phyloP scores from a whole-genome alignment of 768 basidiomycete genomes.

The Leucocoprinus sp. region DNA sequence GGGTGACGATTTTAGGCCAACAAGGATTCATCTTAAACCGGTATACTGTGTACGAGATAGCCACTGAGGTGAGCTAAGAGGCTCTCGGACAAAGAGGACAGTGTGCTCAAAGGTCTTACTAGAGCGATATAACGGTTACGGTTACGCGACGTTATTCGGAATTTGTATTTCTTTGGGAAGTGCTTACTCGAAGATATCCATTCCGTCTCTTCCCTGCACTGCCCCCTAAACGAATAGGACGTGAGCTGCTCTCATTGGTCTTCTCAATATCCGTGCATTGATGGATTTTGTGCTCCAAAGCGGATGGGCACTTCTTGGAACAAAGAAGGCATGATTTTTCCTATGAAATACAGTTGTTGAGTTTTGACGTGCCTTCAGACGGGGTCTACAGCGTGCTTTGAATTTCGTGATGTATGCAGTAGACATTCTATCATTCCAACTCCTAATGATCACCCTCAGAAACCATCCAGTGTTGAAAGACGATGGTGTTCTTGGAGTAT shows the following conservation, averaged over 20 bases:
- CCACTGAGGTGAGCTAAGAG: slow-evolving; percentile 55
- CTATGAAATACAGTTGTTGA: background rate
- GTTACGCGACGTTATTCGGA: slow-evolving; percentile 89
- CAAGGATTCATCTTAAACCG: slow-evolving; percentile 90
- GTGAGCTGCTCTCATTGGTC: slow-evolving; percentile 36
- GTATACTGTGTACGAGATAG: slow-evolving; percentile 77
- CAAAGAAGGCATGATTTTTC: slow-evolving; percentile 56
- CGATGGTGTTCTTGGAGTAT: slow-evolving; percentile 74
- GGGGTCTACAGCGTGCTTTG: slow-evolving; percentile 73
- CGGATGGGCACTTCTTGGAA: slow-evolving; percentile 87
- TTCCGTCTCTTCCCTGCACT: slow-evolving; percentile 83
- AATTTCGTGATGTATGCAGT: slow-evolving; percentile 63
- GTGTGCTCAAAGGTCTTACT: slow-evolving; percentile 10
- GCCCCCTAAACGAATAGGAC: slow-evolving; percentile 89
- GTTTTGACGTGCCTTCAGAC: slow-evolving; percentile 32
- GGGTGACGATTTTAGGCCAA: slow-evolving; percentile 71
- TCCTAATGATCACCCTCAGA: slow-evolving; percentile 21
- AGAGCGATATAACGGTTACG: slow-evolving; percentile 56
- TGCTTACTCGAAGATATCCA: slow-evolving; percentile 78
- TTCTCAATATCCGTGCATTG: slow-evolving; percentile 6
- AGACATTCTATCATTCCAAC: background rate
- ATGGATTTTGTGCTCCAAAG: slow-evolving; percentile 27
- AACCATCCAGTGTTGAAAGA: slow-evolving; percentile 91
- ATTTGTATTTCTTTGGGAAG: slow-evolving; percentile 87
- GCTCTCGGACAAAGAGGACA: slow-evolving; percentile 1